Conservation (phyloP, 2,329 filamentous ascomycete genomes). For the Venturia aucupariae region DNA sequence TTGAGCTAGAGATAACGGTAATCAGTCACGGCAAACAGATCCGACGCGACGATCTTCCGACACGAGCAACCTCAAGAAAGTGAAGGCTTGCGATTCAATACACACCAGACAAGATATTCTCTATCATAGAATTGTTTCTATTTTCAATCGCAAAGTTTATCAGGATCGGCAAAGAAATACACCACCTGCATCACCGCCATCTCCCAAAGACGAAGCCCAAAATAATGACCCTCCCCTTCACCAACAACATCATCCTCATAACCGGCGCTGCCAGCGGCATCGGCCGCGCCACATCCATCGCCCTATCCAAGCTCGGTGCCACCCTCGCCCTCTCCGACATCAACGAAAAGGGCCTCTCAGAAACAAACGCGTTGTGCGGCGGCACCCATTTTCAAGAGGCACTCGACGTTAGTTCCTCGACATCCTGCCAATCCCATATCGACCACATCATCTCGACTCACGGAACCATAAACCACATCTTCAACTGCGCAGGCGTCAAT, state of each 20-base stretch:
- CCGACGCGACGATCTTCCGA: not conserved
- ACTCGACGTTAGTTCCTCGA: not conserved
- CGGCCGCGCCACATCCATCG: slow-evolving; percentile 64
- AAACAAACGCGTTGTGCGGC: not conserved
- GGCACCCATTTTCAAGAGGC: not conserved
- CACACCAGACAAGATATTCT: too few species aligned
- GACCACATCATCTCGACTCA: not conserved
- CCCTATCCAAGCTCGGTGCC: slow-evolving; percentile 10
- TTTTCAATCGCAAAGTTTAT: too few species aligned
- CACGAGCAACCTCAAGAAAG: not conserved
- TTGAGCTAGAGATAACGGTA: not conserved
- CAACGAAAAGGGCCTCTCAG: not conserved
- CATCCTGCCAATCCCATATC: not conserved
- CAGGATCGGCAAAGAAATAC: not conserved
- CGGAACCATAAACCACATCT: slow-evolving; percentile 3
- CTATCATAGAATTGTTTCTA: too few species aligned
- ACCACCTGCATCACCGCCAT: not conserved
- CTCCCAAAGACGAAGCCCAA: not conserved
- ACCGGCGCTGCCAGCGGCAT: slow-evolving; percentile 93
- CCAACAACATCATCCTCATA: slow-evolving; percentile 85
- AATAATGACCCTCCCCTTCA: slow-evolving; percentile 40
- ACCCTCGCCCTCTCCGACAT: slow-evolving; percentile 12
- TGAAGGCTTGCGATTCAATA: not conserved
- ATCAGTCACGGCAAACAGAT: not conserved
- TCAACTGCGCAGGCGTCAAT: slow-evolving; percentile 28